Percentiles rank a stretch among this genome's conserved stretches.
Evolutionary conservation across 169 alveolate species (phyloP).

Genomic region (Eimeria sp.): DNA sequence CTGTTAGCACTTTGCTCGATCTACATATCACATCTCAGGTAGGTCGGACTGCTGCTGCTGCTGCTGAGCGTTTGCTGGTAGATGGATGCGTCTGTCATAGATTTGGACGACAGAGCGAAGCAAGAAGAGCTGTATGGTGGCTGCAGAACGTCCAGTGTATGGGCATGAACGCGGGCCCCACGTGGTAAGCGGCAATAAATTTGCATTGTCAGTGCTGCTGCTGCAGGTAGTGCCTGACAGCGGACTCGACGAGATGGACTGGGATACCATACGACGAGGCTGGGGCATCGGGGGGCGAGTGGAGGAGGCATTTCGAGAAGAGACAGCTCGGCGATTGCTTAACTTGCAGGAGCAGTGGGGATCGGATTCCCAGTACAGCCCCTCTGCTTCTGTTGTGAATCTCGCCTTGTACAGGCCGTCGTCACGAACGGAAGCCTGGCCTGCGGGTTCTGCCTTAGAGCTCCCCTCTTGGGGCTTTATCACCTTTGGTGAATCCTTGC

Average conservation of each 20-base stretch:
- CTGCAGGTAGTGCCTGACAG: slow-evolving; percentile 63
- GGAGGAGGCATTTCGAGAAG: slow-evolving; percentile 18
- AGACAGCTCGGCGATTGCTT: not conserved
- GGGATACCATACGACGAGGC: slow-evolving; percentile 4
- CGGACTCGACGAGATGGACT: slow-evolving; percentile 32
- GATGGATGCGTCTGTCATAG: not conserved
- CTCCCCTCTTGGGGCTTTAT: slow-evolving; percentile 55
- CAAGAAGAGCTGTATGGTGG: not conserved
- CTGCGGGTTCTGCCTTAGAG: slow-evolving; percentile 8
- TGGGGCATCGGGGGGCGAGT: not conserved
- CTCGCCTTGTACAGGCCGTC: slow-evolving; percentile 32
- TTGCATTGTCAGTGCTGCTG: not conserved
- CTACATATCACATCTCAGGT: slow-evolving; percentile 37
- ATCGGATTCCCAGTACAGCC: slow-evolving; percentile 1
- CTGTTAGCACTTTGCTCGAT: slow-evolving; percentile 24
- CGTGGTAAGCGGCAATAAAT: not conserved
- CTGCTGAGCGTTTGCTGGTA: not conserved
- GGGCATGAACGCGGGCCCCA: not conserved
- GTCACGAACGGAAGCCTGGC: not conserved
- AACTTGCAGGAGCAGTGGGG: slow-evolving; percentile 43
- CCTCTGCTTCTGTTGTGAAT: not conserved
- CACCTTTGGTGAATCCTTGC: not conserved
- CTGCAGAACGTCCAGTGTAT: not conserved
- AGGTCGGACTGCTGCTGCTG: not conserved
- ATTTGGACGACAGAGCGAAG: not conserved